phyloP scores from a whole-genome alignment of 2,329 filamentous ascomycete species.

The Colletotrichum nymphaeae region DNA sequence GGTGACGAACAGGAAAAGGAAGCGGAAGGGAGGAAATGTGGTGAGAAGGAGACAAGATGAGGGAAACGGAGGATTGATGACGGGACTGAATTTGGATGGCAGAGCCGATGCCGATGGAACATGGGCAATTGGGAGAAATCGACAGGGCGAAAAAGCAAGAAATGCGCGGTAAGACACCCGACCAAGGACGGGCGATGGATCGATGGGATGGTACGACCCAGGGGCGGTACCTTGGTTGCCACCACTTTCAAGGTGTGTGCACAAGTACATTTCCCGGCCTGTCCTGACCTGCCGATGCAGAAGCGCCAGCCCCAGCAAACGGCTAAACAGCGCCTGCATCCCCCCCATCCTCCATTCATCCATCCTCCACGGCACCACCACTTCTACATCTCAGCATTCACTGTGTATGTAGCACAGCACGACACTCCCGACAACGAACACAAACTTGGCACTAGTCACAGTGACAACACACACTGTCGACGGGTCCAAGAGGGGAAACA shows the following conservation, averaged over 20 bases:
- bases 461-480: not conserved
- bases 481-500: not conserved
- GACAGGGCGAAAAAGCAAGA: slow-evolving; percentile 32
- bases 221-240: not conserved
- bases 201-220: slow-evolving; percentile 28
- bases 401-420: not conserved
- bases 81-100: slow-evolving; percentile 19
- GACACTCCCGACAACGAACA: not conserved
- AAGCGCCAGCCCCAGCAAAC: slow-evolving; percentile 28
- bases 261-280: not conserved
- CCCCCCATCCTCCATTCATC: not conserved
- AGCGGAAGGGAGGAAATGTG: not conserved
- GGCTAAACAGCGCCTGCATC: slow-evolving; percentile 17
- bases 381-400: not conserved
- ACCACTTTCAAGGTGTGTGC: not conserved
- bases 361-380: not conserved
- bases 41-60: not conserved
- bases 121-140: slow-evolving; percentile 12
- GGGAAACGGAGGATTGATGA: slow-evolving; percentile 19
- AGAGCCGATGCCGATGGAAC: not conserved
- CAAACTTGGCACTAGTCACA: not conserved
- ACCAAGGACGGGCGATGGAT: slow-evolving; percentile 19
- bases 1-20: not conserved
- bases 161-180: slow-evolving; percentile 18
- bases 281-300: not conserved